phyloP scores from a whole-genome alignment of 345 rosid species.

The Brassica nigra region DNA sequence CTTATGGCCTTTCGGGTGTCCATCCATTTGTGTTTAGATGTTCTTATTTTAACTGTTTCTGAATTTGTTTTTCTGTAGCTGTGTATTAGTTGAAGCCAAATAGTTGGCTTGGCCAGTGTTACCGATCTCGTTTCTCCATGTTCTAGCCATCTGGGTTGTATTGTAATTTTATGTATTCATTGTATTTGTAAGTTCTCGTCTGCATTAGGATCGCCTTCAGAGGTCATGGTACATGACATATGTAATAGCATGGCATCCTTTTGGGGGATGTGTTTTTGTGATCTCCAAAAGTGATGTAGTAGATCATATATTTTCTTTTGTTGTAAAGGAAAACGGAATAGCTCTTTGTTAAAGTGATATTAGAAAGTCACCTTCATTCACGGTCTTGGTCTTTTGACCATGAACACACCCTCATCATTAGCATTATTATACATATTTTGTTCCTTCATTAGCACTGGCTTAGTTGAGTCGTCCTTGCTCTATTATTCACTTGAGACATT shows the following conservation, averaged over 20 bases:
- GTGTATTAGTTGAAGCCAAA: slow-evolving; percentile 38
- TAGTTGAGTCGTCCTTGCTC: slow-evolving; percentile 5
- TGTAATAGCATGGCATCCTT: slow-evolving; percentile 39
- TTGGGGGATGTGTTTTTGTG: slow-evolving; percentile 28
- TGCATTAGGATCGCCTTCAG: slow-evolving; percentile 21
- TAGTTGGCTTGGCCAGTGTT: slow-evolving; percentile 35
- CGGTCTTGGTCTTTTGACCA: not conserved
- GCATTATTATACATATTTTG: not conserved
- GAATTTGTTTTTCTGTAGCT: slow-evolving; percentile 27
- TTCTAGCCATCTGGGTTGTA: slow-evolving; percentile 32
- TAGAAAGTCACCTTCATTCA: slow-evolving; percentile 10
- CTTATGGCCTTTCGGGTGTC: slow-evolving; percentile 29
- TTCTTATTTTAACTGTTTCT: slow-evolving; percentile 35
- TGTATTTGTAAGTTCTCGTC: slow-evolving; percentile 35
- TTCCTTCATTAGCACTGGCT: slow-evolving; percentile 26
- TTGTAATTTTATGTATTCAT: slow-evolving; percentile 26
- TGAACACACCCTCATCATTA: slow-evolving; percentile 17
- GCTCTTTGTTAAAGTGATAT: slow-evolving; percentile 20
- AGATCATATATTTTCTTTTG: not conserved
- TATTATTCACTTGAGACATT: not conserved
- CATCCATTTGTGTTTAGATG: slow-evolving; percentile 39
- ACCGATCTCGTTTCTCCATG: slow-evolving; percentile 27
- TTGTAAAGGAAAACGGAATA: not conserved
- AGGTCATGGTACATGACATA: slow-evolving; percentile 27
- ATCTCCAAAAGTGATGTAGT: slow-evolving; percentile 39